A percentile compares a stretch with the other conserved stretches of the same genome.
phyloP scores from a whole-genome alignment of 2,329 filamentous ascomycete species.

The Aspergillus aculeatus region DNA sequence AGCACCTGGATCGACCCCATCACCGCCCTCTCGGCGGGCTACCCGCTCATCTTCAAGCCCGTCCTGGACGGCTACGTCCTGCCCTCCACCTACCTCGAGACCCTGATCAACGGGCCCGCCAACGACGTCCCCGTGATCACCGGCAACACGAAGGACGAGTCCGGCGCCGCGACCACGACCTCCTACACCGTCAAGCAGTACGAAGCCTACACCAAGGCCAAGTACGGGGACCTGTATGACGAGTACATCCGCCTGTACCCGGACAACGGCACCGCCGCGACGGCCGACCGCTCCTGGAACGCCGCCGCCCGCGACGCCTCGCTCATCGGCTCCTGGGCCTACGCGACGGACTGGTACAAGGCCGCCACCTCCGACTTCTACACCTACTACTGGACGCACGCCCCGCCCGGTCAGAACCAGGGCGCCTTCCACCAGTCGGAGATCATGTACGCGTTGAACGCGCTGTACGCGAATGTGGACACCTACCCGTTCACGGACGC shows the following conservation, averaged over 20 bases:
- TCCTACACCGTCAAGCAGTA: constrained; percentile 31
- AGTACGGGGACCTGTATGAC: constrained; percentile 32
- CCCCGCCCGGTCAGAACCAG: constrained; percentile 34
- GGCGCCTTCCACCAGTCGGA: constrained; percentile 42
- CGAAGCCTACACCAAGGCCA: constrained; percentile 24
- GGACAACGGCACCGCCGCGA: constrained; percentile 18
- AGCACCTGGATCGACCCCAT: constrained; percentile 20
- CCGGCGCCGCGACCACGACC: constrained; percentile 15
- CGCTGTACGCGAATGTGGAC: constrained; percentile 33
- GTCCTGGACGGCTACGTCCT: constrained; percentile 32
- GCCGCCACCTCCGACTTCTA: constrained; percentile 29
- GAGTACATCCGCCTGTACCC: constrained; percentile 32
- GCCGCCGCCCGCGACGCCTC: constrained; percentile 28
- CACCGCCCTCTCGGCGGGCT: constrained; percentile 22
- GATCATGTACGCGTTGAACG: constrained; percentile 41
- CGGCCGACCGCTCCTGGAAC: constrained; percentile 26
- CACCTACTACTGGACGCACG: constrained; percentile 40
- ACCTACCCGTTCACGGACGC: constrained; percentile 10
- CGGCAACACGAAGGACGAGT: constrained; percentile 31
- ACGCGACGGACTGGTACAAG: constrained; percentile 29
- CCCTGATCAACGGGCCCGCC: constrained; percentile 18
- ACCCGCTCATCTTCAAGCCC: constrained; percentile 26
- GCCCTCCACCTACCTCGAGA: constrained; percentile 19
- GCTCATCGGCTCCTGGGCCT: constrained; percentile 29
- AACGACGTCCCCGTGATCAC: constrained; percentile 29